Evolutionary conservation across 495 filamentous ascomycete genomes (phyloP), one percentile per base, ranked within the genome.

Genomic region (Aspergillus funiculosus): DNA sequence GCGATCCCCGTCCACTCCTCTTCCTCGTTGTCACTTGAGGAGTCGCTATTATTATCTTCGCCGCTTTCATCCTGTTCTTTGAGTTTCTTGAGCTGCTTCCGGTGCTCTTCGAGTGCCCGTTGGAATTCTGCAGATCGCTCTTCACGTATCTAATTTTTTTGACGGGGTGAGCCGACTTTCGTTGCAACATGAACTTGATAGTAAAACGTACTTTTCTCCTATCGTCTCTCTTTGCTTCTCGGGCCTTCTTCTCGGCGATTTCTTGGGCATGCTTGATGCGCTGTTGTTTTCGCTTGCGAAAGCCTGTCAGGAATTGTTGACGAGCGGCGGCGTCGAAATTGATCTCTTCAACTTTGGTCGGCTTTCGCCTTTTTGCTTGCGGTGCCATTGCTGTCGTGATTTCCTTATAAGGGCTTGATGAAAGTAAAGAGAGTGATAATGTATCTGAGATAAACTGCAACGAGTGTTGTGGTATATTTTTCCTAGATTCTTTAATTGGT

Each of bases 271-370:
- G 72, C 66, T 91, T 91, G 43, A 78, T 78, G 14, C 92, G 77
- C 56, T 84, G 80, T 40, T 83, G 67, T 62, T 98, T 98, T 60
- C 92, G 83, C 74, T 95, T 96, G 70, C 88, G 91, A 68, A 98
- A 98, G 4, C 92, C 92, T 5, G 87, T 94, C 27, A 98, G 76
- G 54, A 86, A 98, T 51, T 96, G 85, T 50, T 81, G 73, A 38
- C 92, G 80, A 30, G 82, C 82, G 34, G 72, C 69, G 36, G 71
- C 57, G 68, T 97, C 91, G 66, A 97, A 96, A 30, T 72, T 81
- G 64, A 98, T 83, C 58, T 90, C 86, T 52, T 85, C 85, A 42
- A 85, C 69, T 28, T 74, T 67, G n/a, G 60, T 58, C 20, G 58
- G 36, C 64, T 86, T 89, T 41, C 85, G 71, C 52, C 74, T 79